A percentile compares a stretch with the other conserved stretches of the same genome.
Conservation (phyloP, 345 rosid genomes). For the Sisymbrium altissimum region DNA sequence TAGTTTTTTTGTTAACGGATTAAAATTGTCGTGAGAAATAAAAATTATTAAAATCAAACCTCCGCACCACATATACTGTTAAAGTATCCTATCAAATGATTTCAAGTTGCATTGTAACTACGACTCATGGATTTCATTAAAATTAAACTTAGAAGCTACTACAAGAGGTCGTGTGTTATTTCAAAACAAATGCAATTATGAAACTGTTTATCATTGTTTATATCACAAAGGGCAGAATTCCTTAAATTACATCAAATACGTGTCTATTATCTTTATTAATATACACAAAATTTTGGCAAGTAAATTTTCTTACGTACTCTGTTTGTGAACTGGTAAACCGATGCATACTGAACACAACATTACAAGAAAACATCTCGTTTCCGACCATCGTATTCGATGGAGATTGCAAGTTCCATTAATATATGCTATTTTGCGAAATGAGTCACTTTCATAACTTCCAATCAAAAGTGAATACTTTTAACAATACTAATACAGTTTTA, state of each 20-base stretch:
- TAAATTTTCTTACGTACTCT: not conserved
- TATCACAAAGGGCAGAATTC: not conserved
- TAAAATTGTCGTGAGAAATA: not conserved
- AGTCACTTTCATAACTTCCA: no score
- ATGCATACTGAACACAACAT: not conserved
- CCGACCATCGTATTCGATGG: no score
- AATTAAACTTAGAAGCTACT: conserved; percentile 25
- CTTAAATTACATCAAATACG: not conserved
- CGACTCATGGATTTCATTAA: conserved; percentile 4
- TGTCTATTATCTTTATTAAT: not conserved
- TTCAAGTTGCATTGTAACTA: conserved; percentile 4
- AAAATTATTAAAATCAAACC: not conserved
- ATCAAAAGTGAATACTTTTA: not conserved
- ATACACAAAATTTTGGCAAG: not conserved
- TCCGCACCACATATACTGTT: not conserved
- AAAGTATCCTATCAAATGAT: not conserved
- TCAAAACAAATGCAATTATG: conserved; percentile 9
- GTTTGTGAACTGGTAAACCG: not conserved
- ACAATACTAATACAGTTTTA: not conserved
- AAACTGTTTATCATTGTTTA: not conserved
- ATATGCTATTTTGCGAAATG: not conserved
- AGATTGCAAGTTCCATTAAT: no score
- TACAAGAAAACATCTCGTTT: no score
- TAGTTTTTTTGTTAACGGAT: not conserved
- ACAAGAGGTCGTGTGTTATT: not conserved